Evolutionary conservation across 192 early-diverging fungal genomes (phyloP).

Genomic region (Umbelopsis isabellina): DNA sequence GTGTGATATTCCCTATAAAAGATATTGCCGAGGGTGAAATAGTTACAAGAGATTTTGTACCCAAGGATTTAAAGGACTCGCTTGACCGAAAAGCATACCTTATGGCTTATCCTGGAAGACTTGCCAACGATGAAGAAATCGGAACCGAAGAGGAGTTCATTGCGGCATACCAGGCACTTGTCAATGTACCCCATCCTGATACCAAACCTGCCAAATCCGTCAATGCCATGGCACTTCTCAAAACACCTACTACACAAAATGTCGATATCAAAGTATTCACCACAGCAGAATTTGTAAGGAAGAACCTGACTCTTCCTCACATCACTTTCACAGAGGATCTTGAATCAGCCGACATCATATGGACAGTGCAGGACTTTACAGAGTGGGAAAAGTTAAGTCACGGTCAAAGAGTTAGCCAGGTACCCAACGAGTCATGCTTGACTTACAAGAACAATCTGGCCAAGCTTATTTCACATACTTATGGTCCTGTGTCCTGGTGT

Average conservation of each 20-base stretch:
- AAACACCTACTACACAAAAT: slow-evolving; percentile 2
- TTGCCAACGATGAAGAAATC: slow-evolving; percentile 30
- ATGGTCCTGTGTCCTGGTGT: slow-evolving; percentile 45
- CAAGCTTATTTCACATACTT: slow-evolving; percentile 39
- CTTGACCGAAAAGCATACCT: slow-evolving; percentile 57
- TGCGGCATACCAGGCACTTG: background rate
- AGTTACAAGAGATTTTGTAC: slow-evolving; percentile 63
- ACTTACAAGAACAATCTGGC: slow-evolving; percentile 50
- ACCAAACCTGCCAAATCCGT: background rate
- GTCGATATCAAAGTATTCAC: slow-evolving; percentile 34
- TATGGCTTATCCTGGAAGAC: slow-evolving; percentile 43
- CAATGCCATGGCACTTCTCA: background rate
- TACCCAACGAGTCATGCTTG: slow-evolving; percentile 47
- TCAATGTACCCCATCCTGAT: no score
- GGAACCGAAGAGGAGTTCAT: background rate
- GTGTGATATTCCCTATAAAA: slow-evolving; percentile 66
- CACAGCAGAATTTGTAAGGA: slow-evolving; percentile 46
- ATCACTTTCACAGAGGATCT: slow-evolving; percentile 39
- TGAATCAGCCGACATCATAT: slow-evolving; percentile 46
- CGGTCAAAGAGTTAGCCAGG: slow-evolving; percentile 48
- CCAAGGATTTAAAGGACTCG: slow-evolving; percentile 54
- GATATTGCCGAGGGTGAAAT: slow-evolving; percentile 51
- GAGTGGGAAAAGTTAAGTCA: slow-evolving; percentile 44
- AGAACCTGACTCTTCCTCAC: slow-evolving; percentile 44
- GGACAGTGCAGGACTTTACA: slow-evolving; percentile 47